phyloP scores from a whole-genome alignment of 2,329 filamentous ascomycete species.

The Sclerotinia glacialis region DNA sequence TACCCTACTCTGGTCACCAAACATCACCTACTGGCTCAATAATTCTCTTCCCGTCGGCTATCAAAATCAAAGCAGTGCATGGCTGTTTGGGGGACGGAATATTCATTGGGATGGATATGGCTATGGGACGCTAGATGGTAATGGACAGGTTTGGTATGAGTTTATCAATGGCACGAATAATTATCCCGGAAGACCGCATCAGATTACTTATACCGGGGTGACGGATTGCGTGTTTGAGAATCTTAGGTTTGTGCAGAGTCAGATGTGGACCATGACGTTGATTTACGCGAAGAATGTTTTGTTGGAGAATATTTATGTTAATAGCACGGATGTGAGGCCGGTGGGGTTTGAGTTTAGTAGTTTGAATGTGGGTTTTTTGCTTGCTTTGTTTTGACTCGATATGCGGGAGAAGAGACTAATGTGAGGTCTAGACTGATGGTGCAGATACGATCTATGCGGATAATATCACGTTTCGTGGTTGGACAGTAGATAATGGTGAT shows the following conservation, averaged over 20 bases:
- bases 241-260: slow-evolving; percentile 52
- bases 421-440: slow-evolving; percentile 49
- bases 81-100: slow-evolving; percentile 53
- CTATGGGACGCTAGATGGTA: slow-evolving; percentile 55
- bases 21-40: slow-evolving; percentile 14
- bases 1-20: slow-evolving; percentile 42
- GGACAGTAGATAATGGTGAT: slow-evolving; percentile 52
- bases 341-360: slow-evolving; percentile 20
- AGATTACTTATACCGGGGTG: slow-evolving; percentile 48
- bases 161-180: slow-evolving; percentile 47
- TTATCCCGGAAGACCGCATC: slow-evolving; percentile 49
- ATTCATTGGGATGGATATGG: slow-evolving; percentile 51
- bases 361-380: slow-evolving; percentile 14
- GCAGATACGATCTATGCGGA: slow-evolving; percentile 53
- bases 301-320: slow-evolving; percentile 52
- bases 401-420: slow-evolving; percentile 24
- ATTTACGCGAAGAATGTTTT: slow-evolving; percentile 45
- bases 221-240: slow-evolving; percentile 50
- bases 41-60: slow-evolving; percentile 51
- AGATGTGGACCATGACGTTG: slow-evolving; percentile 57
- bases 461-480: slow-evolving; percentile 51
- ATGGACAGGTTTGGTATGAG: slow-evolving; percentile 60
- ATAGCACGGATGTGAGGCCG: slow-evolving; percentile 42
- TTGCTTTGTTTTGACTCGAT: too few species aligned
- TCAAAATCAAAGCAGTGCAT: slow-evolving; percentile 55